Evolutionary conservation across 257 asterid species (phyloP), one percentile per base, ranked within the genome.

Genomic region (Solanum peruvianum): DNA sequence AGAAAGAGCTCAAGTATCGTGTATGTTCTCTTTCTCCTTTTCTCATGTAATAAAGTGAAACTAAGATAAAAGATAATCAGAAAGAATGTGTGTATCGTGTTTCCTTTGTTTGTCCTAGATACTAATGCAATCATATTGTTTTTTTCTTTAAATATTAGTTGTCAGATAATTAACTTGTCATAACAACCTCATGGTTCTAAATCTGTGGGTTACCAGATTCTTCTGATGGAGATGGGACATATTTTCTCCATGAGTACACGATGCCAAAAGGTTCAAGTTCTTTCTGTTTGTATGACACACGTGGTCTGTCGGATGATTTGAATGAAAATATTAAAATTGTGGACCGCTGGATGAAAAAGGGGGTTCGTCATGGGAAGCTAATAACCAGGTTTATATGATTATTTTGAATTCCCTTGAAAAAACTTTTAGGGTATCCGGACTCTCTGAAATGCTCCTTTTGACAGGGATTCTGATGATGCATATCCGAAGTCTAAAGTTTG

Each of bases 1-100:
- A 35, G 91, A 89, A 84, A 93, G 98, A 88, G 98, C 99, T 13
- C 98, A 93, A 92, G 96, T 93, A 56, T 94, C 97, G 35, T 86
- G 99, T 93, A 92, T 11, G 69, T 77, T 33, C 29, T 81, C 70
- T 76, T 76, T 81, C 85, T 56, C 31, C 69, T 29, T 81, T 81
- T 21, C 70, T 31, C 85, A 81, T 52, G 44, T 3, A 81, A 81
- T 49, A 81, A 7, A 31, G 69, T 80, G 67, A 47, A 80, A 49
- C 10, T 75, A 25, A 31, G 70, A 31, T 81, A 49, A 29, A 31
- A 49, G 9, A 2, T 49, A 81, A 81, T 21, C 6, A 10, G 7
- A 49, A 52, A 49, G 29, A 47, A 31, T 81, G 29, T 20, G 85
- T 8, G 23, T 20, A 21, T 49, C 31, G 4, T 81, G 18, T 29